A percentile compares a stretch with the other conserved stretches of the same genome.
Conservation (phyloP, 129 eudicot genomes). For the Arctium lappa region DNA sequence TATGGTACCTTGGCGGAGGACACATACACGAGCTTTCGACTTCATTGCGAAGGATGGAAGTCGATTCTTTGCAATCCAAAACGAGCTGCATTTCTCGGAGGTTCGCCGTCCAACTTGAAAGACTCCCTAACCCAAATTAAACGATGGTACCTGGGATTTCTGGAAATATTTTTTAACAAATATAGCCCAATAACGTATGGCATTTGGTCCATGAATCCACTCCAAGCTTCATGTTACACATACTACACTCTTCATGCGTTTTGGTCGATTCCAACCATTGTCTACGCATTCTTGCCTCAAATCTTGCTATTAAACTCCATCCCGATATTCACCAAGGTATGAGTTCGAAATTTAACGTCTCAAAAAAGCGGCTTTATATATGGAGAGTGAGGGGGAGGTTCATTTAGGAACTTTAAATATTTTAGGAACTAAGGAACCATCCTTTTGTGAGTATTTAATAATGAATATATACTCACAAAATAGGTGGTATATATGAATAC, state of each 20-base stretch:
- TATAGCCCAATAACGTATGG: conserved; percentile 39
- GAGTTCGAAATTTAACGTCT: background rate
- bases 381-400: too few relatives aligned
- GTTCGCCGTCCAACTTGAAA: conserved; percentile 32
- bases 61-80: conserved; percentile 40
- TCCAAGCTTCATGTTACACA: conserved; percentile 40
- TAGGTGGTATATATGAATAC: too few relatives aligned
- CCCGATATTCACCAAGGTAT: conserved; percentile 40
- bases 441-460: too few relatives aligned
- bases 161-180: conserved; percentile 33
- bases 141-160: conserved; percentile 58
- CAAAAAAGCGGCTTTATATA: too few relatives aligned
- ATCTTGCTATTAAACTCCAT: conserved; percentile 31
- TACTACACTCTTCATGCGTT: conserved; percentile 40
- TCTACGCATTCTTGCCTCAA: conserved; percentile 56
- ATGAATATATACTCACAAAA: too few relatives aligned
- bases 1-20: conserved; percentile 65
- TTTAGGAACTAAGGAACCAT: too few relatives aligned
- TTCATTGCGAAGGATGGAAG: conserved; percentile 59
- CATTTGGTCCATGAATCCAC: conserved; percentile 21
- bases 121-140: conserved; percentile 46
- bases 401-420: too few relatives aligned
- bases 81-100: conserved; percentile 54
- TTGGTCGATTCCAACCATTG: conserved; percentile 37
- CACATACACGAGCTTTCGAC: conserved; percentile 30